Evolutionary conservation across 495 filamentous ascomycete genomes (phyloP).

Genomic region (Daldinia vernicosa): DNA sequence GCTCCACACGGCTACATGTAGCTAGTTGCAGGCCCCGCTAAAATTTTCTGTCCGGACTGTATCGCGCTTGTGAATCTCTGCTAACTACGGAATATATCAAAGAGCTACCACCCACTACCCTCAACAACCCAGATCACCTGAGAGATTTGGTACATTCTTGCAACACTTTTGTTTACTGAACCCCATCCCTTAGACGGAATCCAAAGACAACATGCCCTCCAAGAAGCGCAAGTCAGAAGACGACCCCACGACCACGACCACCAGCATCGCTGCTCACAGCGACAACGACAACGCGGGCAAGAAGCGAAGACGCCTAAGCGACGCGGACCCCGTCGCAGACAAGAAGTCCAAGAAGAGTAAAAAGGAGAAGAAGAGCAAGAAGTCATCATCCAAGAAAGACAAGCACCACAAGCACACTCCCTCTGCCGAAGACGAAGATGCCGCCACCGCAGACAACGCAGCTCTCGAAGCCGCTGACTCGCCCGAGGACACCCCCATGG

Average conservation of each 20-base stretch:
- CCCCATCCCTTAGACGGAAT: not conserved
- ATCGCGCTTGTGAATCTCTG: slow-evolving; percentile 8
- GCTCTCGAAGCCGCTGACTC: slow-evolving; percentile 9
- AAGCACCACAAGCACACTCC: slow-evolving; percentile 49
- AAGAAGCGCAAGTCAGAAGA: slow-evolving; percentile 36
- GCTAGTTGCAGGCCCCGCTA: slow-evolving; percentile 12
- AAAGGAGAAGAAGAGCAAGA: slow-evolving; percentile 48
- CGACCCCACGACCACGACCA: slow-evolving; percentile 17
- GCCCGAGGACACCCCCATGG: slow-evolving; percentile 16
- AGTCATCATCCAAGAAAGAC: slow-evolving; percentile 38
- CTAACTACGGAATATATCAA: not conserved
- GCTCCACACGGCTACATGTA: slow-evolving; percentile 9
- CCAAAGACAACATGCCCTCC: slow-evolving; percentile 19
- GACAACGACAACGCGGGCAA: not conserved
- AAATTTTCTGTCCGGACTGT: slow-evolving; percentile 28
- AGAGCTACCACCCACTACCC: not conserved
- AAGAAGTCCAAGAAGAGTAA: slow-evolving; percentile 59
- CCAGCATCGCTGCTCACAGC: slow-evolving; percentile 3
- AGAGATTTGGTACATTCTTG: not conserved
- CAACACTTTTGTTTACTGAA: not conserved
- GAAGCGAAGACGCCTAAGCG: slow-evolving; percentile 33
- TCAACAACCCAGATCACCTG: not conserved
- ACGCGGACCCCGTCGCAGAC: slow-evolving; percentile 34
- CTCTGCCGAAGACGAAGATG: slow-evolving; percentile 37
- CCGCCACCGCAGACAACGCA: not conserved